These are phyloP conservation scores for Iberis pinnata DNA, from an alignment of 345 rosid genomes.

Conservation along the genomic window DNA sequence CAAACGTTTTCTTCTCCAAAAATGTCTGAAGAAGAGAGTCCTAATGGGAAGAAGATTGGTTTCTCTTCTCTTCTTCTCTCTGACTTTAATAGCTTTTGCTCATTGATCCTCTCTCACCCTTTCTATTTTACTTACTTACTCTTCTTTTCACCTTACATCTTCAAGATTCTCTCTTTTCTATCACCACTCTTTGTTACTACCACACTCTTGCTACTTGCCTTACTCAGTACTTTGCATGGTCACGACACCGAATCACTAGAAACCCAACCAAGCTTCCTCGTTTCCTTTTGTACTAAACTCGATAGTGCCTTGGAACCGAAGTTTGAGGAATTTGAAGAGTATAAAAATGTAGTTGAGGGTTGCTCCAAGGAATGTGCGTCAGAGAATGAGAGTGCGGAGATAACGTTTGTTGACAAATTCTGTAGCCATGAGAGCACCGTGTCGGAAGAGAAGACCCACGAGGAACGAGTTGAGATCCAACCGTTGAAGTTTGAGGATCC, in stretches of 20 bases:
- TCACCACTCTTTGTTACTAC: constrained; percentile 84
- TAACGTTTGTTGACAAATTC: constrained; percentile 30
- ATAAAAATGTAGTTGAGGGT: constrained; percentile 53
- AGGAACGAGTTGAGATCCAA: constrained; percentile 20
- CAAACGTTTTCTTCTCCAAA: constrained; percentile 1
- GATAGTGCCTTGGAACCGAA: constrained; percentile 37
- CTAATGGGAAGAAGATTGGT: constrained; percentile 29
- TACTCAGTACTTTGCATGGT: constrained; percentile 36
- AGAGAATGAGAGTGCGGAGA: constrained; percentile 24
- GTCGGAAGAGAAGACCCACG: neutral
- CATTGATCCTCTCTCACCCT: constrained; percentile 56
- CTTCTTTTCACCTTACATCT: constrained; percentile 61
- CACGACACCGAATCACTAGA: constrained; percentile 29
- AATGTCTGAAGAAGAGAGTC: constrained; percentile 43
- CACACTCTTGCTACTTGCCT: constrained; percentile 56
- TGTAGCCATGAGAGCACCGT: constrained; percentile 30
- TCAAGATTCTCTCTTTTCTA: constrained; percentile 70
- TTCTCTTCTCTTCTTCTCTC: constrained; percentile 46
- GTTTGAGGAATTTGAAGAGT: constrained; percentile 51
- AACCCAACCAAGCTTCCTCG: constrained; percentile 36
- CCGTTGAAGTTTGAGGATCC: constrained; percentile 20
- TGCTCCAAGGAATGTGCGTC: constrained; percentile 29
- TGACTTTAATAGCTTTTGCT: constrained; percentile 40
- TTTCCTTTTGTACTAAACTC: constrained; percentile 35
- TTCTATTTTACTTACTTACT: constrained; percentile 43